Conservation (phyloP, 805 yeast genomes). For the Schwanniomyces occidentalis region DNA sequence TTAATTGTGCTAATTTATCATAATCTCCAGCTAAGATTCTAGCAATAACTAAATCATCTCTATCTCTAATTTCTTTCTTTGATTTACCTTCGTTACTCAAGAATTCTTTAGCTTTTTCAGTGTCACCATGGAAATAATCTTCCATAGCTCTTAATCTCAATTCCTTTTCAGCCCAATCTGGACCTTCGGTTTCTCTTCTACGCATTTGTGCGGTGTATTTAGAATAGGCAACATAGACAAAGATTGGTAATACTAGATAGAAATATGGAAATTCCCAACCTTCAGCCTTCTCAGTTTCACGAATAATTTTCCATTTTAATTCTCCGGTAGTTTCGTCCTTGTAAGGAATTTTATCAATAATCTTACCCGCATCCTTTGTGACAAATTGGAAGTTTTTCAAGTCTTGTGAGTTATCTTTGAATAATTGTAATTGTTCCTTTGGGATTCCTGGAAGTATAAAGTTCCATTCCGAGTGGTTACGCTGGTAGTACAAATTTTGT, state of each 20-base stretch:
- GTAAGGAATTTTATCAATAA: slow-evolving; percentile 81
- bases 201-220: slow-evolving; percentile 46
- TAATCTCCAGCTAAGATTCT: slow-evolving; percentile 83
- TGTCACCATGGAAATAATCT: slow-evolving; percentile 55
- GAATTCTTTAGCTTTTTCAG: slow-evolving; percentile 53
- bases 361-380: slow-evolving; percentile 53
- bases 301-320: slow-evolving; percentile 74
- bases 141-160: slow-evolving; percentile 74
- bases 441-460: slow-evolving; percentile 49
- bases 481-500: slow-evolving; percentile 55
- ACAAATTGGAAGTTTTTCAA: slow-evolving; percentile 55
- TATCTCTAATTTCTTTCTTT: slow-evolving; percentile 56
- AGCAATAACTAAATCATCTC: slow-evolving; percentile 78
- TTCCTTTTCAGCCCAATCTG: slow-evolving; percentile 84
- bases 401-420: slow-evolving; percentile 60
- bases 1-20: slow-evolving; percentile 64
- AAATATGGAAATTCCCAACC: slow-evolving; percentile 84
- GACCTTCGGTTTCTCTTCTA: slow-evolving; percentile 43
- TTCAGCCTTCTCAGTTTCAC: slow-evolving; percentile 71
- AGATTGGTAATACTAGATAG: slow-evolving; percentile 70
- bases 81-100: slow-evolving; percentile 53
- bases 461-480: slow-evolving; percentile 56
- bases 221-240: slow-evolving; percentile 54
- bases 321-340: slow-evolving; percentile 78
- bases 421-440: slow-evolving; percentile 54